These are phyloP conservation scores for Pyrenochaeta sp. DNA, from an alignment of 2,329 filamentous ascomycete genomes.

Conservation along the genomic window DNA sequence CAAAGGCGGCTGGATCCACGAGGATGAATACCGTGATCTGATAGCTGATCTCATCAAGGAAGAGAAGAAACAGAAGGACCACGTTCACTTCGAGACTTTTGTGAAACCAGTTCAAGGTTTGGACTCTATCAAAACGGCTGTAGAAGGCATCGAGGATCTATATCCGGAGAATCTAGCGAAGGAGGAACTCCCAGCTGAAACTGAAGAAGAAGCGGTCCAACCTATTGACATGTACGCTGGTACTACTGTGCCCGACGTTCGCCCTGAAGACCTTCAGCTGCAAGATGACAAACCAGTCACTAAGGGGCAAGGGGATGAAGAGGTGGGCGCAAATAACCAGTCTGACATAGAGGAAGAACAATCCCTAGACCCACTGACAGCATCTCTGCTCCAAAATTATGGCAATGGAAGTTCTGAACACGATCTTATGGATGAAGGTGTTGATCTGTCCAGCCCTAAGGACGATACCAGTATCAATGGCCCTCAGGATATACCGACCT, in stretches of 20 bases:
- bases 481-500: slow-evolving; percentile 3
- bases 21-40: slow-evolving; percentile 78
- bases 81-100: slow-evolving; percentile 71
- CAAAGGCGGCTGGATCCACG: slow-evolving; percentile 89
- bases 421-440: slow-evolving; percentile 27
- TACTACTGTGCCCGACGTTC: neutral
- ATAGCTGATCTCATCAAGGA: slow-evolving; percentile 68
- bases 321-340: slow-evolving; percentile 22
- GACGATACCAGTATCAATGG: slow-evolving; percentile 15
- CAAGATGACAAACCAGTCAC: slow-evolving; percentile 12
- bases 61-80: slow-evolving; percentile 63
- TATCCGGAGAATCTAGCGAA: slow-evolving; percentile 70
- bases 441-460: slow-evolving; percentile 23
- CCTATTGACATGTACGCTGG: neutral
- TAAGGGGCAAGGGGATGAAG: slow-evolving; percentile 33
- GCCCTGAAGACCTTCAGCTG: neutral
- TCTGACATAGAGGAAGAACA: slow-evolving; percentile 30
- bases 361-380: slow-evolving; percentile 40
- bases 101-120: slow-evolving; percentile 63
- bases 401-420: slow-evolving; percentile 7
- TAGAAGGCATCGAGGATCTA: slow-evolving; percentile 87
- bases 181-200: slow-evolving; percentile 20
- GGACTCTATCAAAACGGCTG: slow-evolving; percentile 72
- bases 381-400: slow-evolving; percentile 26
- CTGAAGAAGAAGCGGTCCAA: neutral